Evolutionary conservation across 768 basidiomycete genomes (phyloP).

Genomic region (Phaffia tasmanica): DNA sequence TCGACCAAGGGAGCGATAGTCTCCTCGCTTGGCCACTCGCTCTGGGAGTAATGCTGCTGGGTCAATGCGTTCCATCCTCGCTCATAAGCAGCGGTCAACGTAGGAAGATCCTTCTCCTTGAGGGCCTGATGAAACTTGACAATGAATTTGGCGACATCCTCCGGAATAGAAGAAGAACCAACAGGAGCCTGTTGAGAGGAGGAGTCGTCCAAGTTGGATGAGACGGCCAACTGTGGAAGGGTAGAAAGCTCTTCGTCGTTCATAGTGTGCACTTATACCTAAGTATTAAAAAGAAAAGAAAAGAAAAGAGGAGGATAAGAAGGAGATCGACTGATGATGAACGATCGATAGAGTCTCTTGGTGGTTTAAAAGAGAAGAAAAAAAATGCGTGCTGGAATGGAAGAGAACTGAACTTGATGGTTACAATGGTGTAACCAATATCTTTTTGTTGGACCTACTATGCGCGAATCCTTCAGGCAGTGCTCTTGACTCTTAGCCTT

Average conservation of each 20-base stretch:
- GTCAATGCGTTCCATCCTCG: constrained; percentile 95
- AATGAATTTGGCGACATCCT: constrained; percentile 23
- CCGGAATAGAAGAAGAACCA: constrained; percentile 17
- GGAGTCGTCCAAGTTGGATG: neutral
- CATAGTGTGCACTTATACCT: constrained; percentile 6
- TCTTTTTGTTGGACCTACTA: too few relatives aligned
- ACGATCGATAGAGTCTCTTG: neutral
- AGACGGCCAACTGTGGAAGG: neutral
- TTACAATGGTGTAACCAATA: too few relatives aligned
- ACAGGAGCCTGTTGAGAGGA: neutral
- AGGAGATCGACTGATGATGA: constrained; percentile 1
- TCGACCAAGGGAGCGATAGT: constrained; percentile 86
- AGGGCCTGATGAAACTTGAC: constrained; percentile 36
- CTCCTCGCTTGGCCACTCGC: constrained; percentile 97
- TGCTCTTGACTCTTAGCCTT: too few relatives aligned
- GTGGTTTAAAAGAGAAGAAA: too few relatives aligned
- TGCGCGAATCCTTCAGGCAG: too few relatives aligned
- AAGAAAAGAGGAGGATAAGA: constrained; percentile 1
- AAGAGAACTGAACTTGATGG: too few relatives aligned
- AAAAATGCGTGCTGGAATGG: too few relatives aligned
- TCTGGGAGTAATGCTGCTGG: constrained; percentile 85
- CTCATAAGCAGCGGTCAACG: constrained; percentile 89
- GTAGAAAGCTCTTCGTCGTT: constrained; percentile 20
- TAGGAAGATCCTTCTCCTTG: constrained; percentile 73
- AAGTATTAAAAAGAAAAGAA: too few relatives aligned